phyloP scores from a whole-genome alignment of 306 rosid species.

The Styphnolobium japonicum region DNA sequence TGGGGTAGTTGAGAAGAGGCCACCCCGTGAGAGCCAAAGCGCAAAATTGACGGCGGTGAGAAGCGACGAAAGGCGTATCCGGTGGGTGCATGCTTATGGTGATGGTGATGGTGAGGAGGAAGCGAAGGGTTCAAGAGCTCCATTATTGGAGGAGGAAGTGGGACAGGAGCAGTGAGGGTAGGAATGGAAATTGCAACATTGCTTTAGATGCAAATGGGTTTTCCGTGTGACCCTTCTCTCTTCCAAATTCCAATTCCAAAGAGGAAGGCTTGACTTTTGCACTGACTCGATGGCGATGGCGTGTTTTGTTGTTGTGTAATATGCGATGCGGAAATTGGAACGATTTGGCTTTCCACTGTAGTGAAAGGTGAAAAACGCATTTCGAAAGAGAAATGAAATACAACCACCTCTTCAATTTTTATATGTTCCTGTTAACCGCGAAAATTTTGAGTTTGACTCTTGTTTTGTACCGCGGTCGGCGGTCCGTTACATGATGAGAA shows the following conservation, averaged over 20 bases:
- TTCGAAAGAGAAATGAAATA: background rate
- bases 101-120: conserved; percentile 28
- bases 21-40: conserved; percentile 19
- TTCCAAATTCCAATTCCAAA: background rate
- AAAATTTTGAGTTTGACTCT: too few species aligned
- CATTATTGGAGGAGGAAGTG: conserved; percentile 38
- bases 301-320: background rate
- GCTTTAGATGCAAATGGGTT: background rate
- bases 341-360: background rate
- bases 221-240: background rate
- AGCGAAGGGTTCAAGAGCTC: conserved; percentile 53
- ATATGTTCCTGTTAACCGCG: too few species aligned
- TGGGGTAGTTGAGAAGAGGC: conserved; percentile 29
- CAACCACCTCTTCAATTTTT: background rate
- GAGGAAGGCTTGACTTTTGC: conserved; percentile 28
- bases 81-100: background rate
- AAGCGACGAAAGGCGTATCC: conserved; percentile 33
- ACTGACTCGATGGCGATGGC: conserved; percentile 1
- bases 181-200: background rate
- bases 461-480: too few species aligned
- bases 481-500: too few species aligned
- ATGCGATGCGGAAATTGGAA: background rate
- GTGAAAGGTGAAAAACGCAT: background rate
- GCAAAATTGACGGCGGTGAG: conserved; percentile 31
- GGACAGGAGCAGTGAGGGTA: background rate